phyloP scores from a whole-genome alignment of 2,329 filamentous ascomycete genomes.

The Diaporthe capsici region DNA sequence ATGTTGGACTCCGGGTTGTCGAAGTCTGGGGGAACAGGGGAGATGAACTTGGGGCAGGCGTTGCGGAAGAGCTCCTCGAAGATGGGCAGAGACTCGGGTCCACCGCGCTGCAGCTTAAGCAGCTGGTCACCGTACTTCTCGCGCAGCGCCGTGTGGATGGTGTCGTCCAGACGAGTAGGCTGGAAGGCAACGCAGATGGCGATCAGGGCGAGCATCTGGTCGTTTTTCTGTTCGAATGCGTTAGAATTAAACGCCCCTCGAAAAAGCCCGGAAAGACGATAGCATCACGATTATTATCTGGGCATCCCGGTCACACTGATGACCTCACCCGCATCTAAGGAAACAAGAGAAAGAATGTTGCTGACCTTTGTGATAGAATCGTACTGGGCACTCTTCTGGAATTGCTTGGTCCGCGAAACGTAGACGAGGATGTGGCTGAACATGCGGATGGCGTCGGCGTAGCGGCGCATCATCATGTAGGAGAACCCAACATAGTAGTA shows the following conservation, averaged over 20 bases:
- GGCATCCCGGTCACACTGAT: background rate
- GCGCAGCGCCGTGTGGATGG: constrained; percentile 96
- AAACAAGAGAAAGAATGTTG: background rate
- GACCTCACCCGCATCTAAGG: background rate
- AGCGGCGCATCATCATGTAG: constrained; percentile 99
- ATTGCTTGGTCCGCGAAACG: constrained; percentile 99
- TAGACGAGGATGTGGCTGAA: constrained; percentile 99
- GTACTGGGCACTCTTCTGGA: constrained; percentile 99
- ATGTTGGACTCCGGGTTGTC: constrained; percentile 96
- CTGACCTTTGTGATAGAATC: constrained; percentile 91
- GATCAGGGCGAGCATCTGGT: constrained; percentile 99
- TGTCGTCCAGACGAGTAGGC: constrained; percentile 96
- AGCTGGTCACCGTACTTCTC: constrained; percentile 99
- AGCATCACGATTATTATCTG: background rate
- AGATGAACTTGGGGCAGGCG: constrained; percentile 99
- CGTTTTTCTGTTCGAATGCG: constrained; percentile 80
- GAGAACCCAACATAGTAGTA: constrained; percentile 99
- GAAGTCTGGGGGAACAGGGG: constrained; percentile 95
- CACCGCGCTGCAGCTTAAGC: constrained; percentile 94
- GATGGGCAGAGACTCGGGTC: constrained; percentile 93
- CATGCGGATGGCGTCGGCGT: constrained; percentile 99
- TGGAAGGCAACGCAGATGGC: constrained; percentile 99
- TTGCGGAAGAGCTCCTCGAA: constrained; percentile 98
- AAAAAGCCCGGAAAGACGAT: background rate
- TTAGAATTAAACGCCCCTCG: background rate